Percentiles rank a stretch among this genome's conserved stretches.
phyloP scores from a whole-genome alignment of 352 stramenopile species.

The Pythium volutum region DNA sequence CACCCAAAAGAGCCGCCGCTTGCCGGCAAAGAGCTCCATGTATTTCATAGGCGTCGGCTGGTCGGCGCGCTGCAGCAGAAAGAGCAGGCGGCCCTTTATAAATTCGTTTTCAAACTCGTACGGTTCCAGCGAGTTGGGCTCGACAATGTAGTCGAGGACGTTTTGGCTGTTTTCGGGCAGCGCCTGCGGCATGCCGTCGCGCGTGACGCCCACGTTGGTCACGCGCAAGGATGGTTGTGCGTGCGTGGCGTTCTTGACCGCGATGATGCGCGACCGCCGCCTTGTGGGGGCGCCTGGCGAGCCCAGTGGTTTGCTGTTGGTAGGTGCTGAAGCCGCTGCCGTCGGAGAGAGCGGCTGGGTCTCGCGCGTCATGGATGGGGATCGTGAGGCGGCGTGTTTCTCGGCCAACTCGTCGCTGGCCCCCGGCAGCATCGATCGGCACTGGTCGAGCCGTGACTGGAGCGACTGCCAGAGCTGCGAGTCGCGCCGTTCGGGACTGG shows the following conservation, averaged over 20 bases:
- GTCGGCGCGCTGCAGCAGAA: conserved; percentile 49
- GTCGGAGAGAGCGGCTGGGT: not conserved
- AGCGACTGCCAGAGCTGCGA: conserved; percentile 14
- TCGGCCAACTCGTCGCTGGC: not conserved
- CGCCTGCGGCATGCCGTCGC: conserved; percentile 11
- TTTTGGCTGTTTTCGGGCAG: conserved; percentile 16
- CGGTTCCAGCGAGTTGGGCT: conserved; percentile 34
- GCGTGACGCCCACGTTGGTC: conserved; percentile 15
- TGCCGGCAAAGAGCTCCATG: conserved; percentile 38
- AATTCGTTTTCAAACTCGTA: conserved; percentile 82
- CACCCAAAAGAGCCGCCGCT: conserved; percentile 57
- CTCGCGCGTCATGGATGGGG: not conserved
- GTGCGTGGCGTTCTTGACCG: conserved; percentile 11
- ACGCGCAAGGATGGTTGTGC: conserved; percentile 16
- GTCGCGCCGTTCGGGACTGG: not conserved
- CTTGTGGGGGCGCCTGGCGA: not conserved
- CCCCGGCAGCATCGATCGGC: not conserved
- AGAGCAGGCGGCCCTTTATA: conserved; percentile 65
- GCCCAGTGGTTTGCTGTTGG: not conserved
- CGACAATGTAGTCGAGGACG: conserved; percentile 24
- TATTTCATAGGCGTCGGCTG: conserved; percentile 22
- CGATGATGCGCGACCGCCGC: conserved; percentile 15
- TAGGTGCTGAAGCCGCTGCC: not conserved
- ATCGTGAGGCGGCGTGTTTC: not conserved
- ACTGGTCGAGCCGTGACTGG: conserved; percentile 5